Evolutionary conservation across 2,329 filamentous ascomycete species (phyloP).

Genomic region (Talaromyces atroroseus): DNA sequence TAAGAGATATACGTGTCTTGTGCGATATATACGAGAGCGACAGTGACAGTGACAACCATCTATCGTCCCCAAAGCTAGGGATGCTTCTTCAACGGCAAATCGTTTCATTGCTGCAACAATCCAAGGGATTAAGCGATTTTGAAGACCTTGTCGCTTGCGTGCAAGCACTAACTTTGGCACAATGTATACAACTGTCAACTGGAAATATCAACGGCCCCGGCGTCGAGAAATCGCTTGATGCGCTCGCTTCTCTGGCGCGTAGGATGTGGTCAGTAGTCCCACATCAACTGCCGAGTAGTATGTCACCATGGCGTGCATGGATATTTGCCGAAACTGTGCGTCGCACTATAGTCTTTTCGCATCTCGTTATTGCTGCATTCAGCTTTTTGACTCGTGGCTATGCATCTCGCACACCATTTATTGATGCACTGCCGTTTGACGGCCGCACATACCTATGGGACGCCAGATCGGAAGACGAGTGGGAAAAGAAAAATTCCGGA

Average conservation of each 20-base stretch:
- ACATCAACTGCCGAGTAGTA: conserved; percentile 18
- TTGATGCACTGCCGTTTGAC: conserved; percentile 26
- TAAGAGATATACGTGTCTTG: conserved; percentile 18
- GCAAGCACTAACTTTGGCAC: conserved; percentile 22
- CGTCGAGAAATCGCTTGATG: conserved; percentile 16
- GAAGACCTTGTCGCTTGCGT: conserved; percentile 22
- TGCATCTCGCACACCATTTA: conserved; percentile 24
- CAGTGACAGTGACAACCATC: conserved; percentile 10
- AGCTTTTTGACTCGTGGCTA: conserved; percentile 23
- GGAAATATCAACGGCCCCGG: conserved; percentile 12
- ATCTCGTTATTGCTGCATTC: conserved; percentile 28
- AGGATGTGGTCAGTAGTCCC: conserved; percentile 24
- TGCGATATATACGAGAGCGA: conserved; percentile 17
- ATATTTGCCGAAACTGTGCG: conserved; percentile 12
- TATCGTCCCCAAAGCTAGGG: conserved; percentile 8
- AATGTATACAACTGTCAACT: conserved; percentile 21
- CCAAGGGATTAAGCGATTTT: conserved; percentile 16
- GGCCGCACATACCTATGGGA: conserved; percentile 25
- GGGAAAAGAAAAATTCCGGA: conserved; percentile 2
- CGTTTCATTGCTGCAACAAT: conserved; percentile 12
- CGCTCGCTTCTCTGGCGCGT: conserved; percentile 18
- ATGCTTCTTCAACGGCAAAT: conserved; percentile 13
- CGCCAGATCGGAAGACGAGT: conserved; percentile 10
- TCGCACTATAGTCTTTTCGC: conserved; percentile 18
- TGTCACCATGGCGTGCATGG: conserved; percentile 18